These are phyloP conservation scores for Casuarina equisetifolia DNA, from an alignment of 306 rosid genomes.

Conservation along the genomic window DNA sequence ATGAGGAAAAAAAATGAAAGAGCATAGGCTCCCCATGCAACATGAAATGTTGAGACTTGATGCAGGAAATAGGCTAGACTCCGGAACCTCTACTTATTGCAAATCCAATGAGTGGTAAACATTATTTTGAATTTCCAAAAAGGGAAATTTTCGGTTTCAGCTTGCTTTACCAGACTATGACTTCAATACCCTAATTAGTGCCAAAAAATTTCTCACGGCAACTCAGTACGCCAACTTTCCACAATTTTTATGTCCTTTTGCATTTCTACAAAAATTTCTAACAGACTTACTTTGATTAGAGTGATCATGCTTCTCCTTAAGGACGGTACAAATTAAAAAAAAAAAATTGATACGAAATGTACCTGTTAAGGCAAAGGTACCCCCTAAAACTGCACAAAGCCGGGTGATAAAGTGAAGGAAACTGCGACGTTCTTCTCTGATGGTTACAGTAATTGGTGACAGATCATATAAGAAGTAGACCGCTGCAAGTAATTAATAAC, in stretches of 20 bases:
- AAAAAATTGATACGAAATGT: constrained; percentile 16
- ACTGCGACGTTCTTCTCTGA: constrained; percentile 94
- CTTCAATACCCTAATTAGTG: constrained; percentile 11
- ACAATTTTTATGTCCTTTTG: neutral
- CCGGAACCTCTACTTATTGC: neutral
- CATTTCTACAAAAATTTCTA: neutral
- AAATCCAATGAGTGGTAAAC: neutral
- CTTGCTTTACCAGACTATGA: neutral
- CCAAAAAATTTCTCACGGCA: neutral
- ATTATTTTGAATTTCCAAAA: neutral
- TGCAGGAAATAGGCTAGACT: neutral
- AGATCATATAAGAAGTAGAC: constrained; percentile 98
- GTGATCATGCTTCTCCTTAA: neutral
- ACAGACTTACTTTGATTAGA: neutral
- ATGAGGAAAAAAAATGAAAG: neutral
- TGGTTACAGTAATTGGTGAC: constrained; percentile 94
- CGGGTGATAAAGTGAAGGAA: constrained; percentile 96
- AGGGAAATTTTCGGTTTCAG: too few species aligned
- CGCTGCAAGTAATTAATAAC: constrained; percentile 48
- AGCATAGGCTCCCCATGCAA: neutral
- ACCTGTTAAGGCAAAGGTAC: constrained; percentile 98
- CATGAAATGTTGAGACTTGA: constrained; percentile 1
- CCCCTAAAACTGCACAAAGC: constrained; percentile 94
- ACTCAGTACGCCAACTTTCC: neutral
- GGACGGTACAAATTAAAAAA: neutral